These are phyloP conservation scores for Paraconiothyrium sp. DNA, from an alignment of 2,329 filamentous ascomycete species.

Conservation along the genomic window DNA sequence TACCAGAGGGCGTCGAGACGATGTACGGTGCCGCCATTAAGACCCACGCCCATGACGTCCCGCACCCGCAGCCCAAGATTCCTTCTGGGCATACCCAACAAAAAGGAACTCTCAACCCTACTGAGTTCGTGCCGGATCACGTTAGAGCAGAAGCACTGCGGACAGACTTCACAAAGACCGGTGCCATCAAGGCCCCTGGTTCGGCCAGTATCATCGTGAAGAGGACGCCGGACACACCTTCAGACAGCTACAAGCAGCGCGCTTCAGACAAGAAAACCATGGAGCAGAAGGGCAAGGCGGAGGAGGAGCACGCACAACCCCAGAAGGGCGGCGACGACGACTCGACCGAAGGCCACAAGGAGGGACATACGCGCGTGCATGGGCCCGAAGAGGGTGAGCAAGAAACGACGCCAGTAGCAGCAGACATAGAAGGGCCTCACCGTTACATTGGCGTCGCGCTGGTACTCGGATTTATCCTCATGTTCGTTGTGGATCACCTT, in stretches of 20 bases:
- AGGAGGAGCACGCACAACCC: conserved; percentile 35
- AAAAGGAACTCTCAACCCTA: conserved; percentile 34
- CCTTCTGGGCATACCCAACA: conserved; percentile 38
- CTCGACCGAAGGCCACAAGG: conserved; percentile 48
- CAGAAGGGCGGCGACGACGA: conserved; percentile 51
- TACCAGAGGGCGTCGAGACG: conserved; percentile 94
- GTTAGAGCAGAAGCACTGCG: conserved; percentile 22
- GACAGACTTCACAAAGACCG: conserved; percentile 23
- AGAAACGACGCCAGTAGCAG: conserved; percentile 53
- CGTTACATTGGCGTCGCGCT: conserved; percentile 89
- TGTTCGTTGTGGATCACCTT: conserved; percentile 86
- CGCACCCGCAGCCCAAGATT: conserved; percentile 36
- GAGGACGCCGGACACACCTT: conserved; percentile 31
- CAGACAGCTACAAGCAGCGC: conserved; percentile 31
- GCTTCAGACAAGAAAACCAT: conserved; percentile 34
- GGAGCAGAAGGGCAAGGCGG: conserved; percentile 24
- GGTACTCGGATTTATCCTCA: conserved; percentile 88
- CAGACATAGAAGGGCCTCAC: conserved; percentile 63
- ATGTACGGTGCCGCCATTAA: conserved; percentile 68
- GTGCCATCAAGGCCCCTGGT: conserved; percentile 31
- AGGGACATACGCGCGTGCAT: conserved; percentile 49
- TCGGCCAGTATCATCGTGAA: conserved; percentile 31
- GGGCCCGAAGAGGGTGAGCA: conserved; percentile 47
- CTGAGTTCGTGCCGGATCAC: conserved; percentile 30
- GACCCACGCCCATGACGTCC: conserved; percentile 34